A percentile compares a stretch with the other conserved stretches of the same genome.
Conservation (phyloP, 257 asterid genomes). For the Catharanthus roseus region DNA sequence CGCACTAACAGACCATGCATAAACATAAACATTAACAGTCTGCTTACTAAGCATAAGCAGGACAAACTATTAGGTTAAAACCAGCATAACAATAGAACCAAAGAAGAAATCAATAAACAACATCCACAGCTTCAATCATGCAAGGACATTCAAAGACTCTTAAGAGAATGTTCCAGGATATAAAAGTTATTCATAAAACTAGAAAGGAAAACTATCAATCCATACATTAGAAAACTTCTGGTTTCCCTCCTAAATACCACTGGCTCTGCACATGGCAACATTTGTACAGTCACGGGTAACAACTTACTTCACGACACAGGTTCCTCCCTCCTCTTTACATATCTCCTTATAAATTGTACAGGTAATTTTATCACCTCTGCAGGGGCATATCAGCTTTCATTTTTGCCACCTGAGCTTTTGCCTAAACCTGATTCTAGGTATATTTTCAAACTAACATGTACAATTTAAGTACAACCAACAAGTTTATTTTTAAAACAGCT, state of each 20-base stretch:
- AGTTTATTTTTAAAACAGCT: slow-evolving; percentile 30
- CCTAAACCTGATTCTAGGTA: slow-evolving; percentile 42
- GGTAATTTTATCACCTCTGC: slow-evolving; percentile 32
- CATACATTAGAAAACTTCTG: slow-evolving; percentile 18
- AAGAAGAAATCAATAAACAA: too few relatives aligned
- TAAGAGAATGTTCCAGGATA: neutral
- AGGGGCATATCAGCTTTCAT: slow-evolving; percentile 35
- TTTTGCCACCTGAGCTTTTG: slow-evolving; percentile 33
- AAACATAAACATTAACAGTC: too few relatives aligned
- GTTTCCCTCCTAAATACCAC: slow-evolving; percentile 17
- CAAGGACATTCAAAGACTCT: neutral
- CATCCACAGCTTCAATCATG: neutral
- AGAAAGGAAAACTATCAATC: slow-evolving; percentile 15
- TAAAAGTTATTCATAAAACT: slow-evolving; percentile 8
- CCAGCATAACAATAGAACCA: too few relatives aligned
- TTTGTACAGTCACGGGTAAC: slow-evolving; percentile 30
- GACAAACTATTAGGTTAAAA: too few relatives aligned
- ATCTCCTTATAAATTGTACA: slow-evolving; percentile 40
- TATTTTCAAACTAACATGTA: slow-evolving; percentile 45
- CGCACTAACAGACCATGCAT: too few relatives aligned
- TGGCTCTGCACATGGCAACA: slow-evolving; percentile 28
- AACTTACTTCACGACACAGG: too few relatives aligned
- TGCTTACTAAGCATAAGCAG: too few relatives aligned
- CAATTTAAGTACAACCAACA: slow-evolving; percentile 47
- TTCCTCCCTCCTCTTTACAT: slow-evolving; percentile 33